Conservation (phyloP, 805 yeast species). For the Torulaspora gathmanii region DNA sequence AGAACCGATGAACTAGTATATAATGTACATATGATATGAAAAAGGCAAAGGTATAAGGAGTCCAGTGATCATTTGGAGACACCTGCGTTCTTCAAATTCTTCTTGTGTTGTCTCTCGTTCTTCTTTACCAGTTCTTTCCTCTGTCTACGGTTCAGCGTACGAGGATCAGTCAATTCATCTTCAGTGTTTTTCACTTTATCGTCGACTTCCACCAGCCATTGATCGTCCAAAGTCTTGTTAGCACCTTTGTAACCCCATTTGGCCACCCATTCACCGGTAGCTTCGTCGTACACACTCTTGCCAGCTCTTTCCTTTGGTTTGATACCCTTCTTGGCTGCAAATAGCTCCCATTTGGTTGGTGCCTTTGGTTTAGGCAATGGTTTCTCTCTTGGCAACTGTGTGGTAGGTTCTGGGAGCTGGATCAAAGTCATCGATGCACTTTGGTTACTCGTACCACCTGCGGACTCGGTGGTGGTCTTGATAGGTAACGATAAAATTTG, state of each 20-base stretch:
- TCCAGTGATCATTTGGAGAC: constrained; percentile 3
- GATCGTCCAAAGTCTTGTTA: constrained; percentile 79
- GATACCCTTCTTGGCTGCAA: constrained; percentile 95
- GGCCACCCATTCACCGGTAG: constrained; percentile 89
- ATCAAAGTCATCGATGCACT: constrained; percentile 74
- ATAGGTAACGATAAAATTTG: constrained; percentile 88
- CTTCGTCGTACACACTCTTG: constrained; percentile 86
- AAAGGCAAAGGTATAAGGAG: neutral
- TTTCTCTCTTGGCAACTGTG: constrained; percentile 89
- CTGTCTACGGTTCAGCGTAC: constrained; percentile 73
- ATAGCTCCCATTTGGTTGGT: constrained; percentile 93
- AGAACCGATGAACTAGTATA: neutral
- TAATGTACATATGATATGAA: constrained; percentile 4
- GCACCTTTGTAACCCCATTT: constrained; percentile 97
- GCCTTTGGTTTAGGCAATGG: constrained; percentile 89
- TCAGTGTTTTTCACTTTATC: constrained; percentile 57
- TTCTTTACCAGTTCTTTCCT: constrained; percentile 81
- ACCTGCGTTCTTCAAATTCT: constrained; percentile 50
- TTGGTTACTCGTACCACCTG: constrained; percentile 48
- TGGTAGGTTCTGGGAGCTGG: constrained; percentile 75
- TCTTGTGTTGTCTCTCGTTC: constrained; percentile 79
- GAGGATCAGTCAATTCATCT: constrained; percentile 78
- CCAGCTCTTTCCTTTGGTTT: constrained; percentile 85
- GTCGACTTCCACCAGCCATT: constrained; percentile 95
- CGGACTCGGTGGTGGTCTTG: constrained; percentile 75